Evolutionary conservation across 257 asterid species (phyloP), one percentile per base, ranked within the genome.

Genomic region (Perilla frutescens): DNA sequence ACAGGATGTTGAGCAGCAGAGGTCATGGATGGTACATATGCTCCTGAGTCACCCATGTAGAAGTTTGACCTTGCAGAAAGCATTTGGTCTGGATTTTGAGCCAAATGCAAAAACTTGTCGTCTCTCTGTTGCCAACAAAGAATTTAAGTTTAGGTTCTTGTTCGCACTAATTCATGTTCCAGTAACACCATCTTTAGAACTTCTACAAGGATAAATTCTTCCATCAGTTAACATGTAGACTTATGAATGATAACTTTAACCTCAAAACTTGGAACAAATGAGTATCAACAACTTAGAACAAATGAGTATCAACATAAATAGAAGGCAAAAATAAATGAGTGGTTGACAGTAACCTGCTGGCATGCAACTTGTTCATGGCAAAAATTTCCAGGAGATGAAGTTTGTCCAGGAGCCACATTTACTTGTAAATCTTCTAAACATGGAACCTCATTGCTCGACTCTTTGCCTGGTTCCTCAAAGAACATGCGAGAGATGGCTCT

Each of bases 401-500:
- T 74, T 60, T 73, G 81, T 20, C 59, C 45, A 31, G 84, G 87
- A 68, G 61, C 73, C 6, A 58, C 74, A 80, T 82, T 88, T 72
- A 66, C 87, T 82, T 72, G 87, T 67, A 64, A 11, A 36, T 36
- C 78, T 73, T 80, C 87, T 36, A 45, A 45, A 54, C 69, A 69
- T 48, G 80, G 72, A 76, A 76, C 77, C 69, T 72, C 87, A 50
- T 57, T 68, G 81, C 86, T 66, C 41, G 77, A 54, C 14, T 73
- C 89, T 80, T 76, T 74, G 73, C 66, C 72, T 32, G 88, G 71
- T 76, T 80, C 79, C 79, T 73, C 87, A 75, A 75, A 71, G 81
- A 86, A 90, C 85, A 93, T 81, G 79, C 77, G 80, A 72, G 81
- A 60, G 66, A 93, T 80, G 68, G 97, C 91, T 53, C 84, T 81